These are phyloP conservation scores for Pyropia haitanensis DNA, from an alignment of 23 red algal species.

Conservation along the genomic window DNA sequence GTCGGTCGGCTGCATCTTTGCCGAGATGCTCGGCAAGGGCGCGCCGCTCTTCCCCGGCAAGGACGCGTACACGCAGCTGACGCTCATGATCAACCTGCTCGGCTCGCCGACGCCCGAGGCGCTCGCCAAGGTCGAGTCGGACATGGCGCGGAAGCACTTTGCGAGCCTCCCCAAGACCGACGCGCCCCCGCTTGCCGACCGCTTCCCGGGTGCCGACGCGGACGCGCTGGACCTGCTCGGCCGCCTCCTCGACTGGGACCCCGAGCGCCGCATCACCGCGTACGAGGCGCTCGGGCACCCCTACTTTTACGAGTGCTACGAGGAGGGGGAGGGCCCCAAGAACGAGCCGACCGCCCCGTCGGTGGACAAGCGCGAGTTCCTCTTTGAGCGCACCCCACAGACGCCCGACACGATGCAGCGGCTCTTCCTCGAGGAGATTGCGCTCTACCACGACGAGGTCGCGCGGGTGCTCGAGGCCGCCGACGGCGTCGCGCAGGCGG, in stretches of 20 bases:
- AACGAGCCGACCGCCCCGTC: constrained; percentile 23
- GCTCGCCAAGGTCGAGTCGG: constrained; percentile 61
- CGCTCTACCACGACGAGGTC: constrained; percentile 77
- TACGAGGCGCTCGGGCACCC: constrained; percentile 70
- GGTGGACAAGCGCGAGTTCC: constrained; percentile 59
- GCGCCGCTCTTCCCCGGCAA: constrained; percentile 86
- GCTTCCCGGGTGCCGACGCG: constrained; percentile 72
- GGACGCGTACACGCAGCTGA: constrained; percentile 75
- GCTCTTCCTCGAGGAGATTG: constrained; percentile 87
- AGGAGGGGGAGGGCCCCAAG: constrained; percentile 14
- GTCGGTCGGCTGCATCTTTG: constrained; percentile 96
- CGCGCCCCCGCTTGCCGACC: constrained; percentile 33
- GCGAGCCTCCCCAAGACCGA: constrained; percentile 28
- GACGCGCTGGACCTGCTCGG: constrained; percentile 53
- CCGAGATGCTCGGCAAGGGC: constrained; percentile 85
- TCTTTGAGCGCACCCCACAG: constrained; percentile 58
- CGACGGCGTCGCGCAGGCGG: neutral
- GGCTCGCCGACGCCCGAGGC: constrained; percentile 70
- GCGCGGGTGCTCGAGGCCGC: constrained; percentile 12
- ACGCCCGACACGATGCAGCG: constrained; percentile 53
- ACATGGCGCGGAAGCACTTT: constrained; percentile 39
- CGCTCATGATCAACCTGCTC: constrained; percentile 70
- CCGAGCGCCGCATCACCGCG: constrained; percentile 57
- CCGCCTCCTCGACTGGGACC: constrained; percentile 87
- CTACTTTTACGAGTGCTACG: constrained; percentile 77